Evolutionary conservation across 805 yeast species (phyloP).

Genomic region (Kodamaea lidongshanica): DNA sequence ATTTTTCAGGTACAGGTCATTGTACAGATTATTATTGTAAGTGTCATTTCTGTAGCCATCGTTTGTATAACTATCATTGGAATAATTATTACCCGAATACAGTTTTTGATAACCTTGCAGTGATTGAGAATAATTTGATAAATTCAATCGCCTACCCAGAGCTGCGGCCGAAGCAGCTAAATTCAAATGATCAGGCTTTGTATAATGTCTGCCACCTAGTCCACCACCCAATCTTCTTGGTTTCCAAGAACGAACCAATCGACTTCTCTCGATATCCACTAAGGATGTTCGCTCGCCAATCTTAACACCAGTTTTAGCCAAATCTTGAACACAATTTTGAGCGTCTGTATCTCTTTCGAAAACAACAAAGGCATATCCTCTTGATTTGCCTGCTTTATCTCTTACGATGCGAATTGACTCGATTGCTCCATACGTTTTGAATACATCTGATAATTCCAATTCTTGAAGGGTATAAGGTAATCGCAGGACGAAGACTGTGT

Average conservation of each 20-base stretch:
- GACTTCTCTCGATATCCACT: conserved; percentile 70
- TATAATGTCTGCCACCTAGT: conserved; percentile 75
- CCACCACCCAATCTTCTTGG: conserved; percentile 87
- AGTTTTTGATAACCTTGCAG: too few relatives aligned
- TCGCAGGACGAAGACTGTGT: conserved; percentile 74
- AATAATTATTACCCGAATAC: too few relatives aligned
- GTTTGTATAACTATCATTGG: too few relatives aligned
- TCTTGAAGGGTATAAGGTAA: conserved; percentile 61
- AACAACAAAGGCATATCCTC: conserved; percentile 82
- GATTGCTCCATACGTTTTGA: conserved; percentile 63
- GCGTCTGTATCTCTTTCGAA: conserved; percentile 59
- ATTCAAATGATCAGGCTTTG: conserved; percentile 25
- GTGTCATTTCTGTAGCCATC: background rate
- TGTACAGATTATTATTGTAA: background rate
- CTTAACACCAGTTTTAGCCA: conserved; percentile 40
- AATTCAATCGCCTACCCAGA: conserved; percentile 14
- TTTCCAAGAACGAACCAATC: conserved; percentile 59
- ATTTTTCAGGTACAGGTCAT: background rate
- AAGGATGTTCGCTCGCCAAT: conserved; percentile 49
- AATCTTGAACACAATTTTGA: conserved; percentile 52
- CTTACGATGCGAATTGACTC: conserved; percentile 43
- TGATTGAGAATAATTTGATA: conserved; percentile 3
- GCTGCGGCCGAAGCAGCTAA: conserved; percentile 35
- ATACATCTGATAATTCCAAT: conserved; percentile 57
- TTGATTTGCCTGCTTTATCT: conserved; percentile 43